A percentile compares a stretch with the other conserved stretches of the same genome.
Evolutionary conservation across 2,329 filamentous ascomycete genomes (phyloP).

Genomic region (Ambrosiella beaveri): DNA sequence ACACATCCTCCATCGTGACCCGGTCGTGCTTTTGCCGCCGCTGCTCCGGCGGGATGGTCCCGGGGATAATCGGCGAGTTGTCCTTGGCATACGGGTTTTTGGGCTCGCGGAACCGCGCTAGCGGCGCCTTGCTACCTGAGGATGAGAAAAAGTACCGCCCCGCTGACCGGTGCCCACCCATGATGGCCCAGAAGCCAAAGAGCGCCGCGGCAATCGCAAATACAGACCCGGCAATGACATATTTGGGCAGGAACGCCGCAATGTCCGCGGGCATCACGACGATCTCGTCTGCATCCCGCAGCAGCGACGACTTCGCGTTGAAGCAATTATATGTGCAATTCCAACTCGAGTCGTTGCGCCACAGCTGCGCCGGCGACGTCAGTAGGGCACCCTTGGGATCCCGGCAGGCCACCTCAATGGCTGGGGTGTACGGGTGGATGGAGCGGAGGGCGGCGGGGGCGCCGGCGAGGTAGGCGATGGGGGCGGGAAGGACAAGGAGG

Average conservation of each 20-base stretch:
- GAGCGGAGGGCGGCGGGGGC: slow-evolving; percentile 10
- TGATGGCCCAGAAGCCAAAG: slow-evolving; percentile 11
- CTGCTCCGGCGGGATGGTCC: slow-evolving; percentile 11
- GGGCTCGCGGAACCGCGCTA: slow-evolving; percentile 5
- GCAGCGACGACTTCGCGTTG: slow-evolving; percentile 3
- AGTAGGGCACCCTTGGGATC: slow-evolving; percentile 6
- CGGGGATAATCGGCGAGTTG: slow-evolving; percentile 11
- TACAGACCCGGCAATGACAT: slow-evolving; percentile 8
- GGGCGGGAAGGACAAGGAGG: slow-evolving; percentile 10
- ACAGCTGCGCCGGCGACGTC: slow-evolving; percentile 10
- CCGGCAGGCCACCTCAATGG: slow-evolving; percentile 10
- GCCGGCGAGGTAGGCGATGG: slow-evolving; percentile 10
- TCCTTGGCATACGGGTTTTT: slow-evolving; percentile 9
- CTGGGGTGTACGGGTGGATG: slow-evolving; percentile 10
- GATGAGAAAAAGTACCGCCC: slow-evolving; percentile 11
- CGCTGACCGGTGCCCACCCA: slow-evolving; percentile 10
- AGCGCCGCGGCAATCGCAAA: slow-evolving; percentile 8
- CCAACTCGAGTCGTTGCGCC: slow-evolving; percentile 12
- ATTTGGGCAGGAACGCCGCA: slow-evolving; percentile 11
- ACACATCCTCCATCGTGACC: background rate
- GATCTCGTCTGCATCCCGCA: slow-evolving; percentile 9
- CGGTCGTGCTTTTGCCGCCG: slow-evolving; percentile 5
- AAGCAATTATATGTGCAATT: slow-evolving; percentile 13
- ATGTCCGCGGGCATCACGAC: slow-evolving; percentile 10
- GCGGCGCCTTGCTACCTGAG: slow-evolving; percentile 2